A percentile compares a stretch with the other conserved stretches of the same genome.
Evolutionary conservation across 1,284 basidiomycete species (phyloP).

Genomic region (Phellinidium pouzarii): DNA sequence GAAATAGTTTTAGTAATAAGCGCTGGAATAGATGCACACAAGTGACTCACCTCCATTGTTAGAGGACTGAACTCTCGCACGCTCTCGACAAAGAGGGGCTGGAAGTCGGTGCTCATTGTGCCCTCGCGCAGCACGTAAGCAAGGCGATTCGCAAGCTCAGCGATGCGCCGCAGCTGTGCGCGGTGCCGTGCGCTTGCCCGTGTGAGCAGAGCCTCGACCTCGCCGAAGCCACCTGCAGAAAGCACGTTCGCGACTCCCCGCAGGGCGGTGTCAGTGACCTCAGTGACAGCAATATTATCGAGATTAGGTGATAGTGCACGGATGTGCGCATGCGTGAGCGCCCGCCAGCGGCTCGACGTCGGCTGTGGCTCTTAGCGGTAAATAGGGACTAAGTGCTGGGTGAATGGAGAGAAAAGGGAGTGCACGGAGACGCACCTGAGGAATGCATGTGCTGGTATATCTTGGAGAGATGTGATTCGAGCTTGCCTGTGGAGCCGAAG

Average conservation of each 20-base stretch:
- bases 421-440: conserved; percentile 38
- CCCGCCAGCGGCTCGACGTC: conserved; percentile 67
- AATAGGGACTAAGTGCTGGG: not conserved
- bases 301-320: conserved; percentile 60
- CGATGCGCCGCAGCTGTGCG: conserved; percentile 54
- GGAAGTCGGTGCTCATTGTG: conserved; percentile 66
- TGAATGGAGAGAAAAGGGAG: conserved; percentile 15
- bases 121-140: conserved; percentile 59
- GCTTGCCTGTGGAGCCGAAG: conserved; percentile 62
- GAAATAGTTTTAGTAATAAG: not conserved
- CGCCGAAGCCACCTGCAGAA: conserved; percentile 30
- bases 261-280: conserved; percentile 62
- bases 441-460: conserved; percentile 59
- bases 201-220: conserved; percentile 39
- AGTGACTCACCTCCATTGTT: conserved; percentile 37
- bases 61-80: conserved; percentile 42
- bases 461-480: conserved; percentile 57
- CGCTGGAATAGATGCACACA: not conserved
- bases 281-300: conserved; percentile 53
- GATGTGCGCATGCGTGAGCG: conserved; percentile 60
- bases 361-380: conserved; percentile 55
- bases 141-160: conserved; percentile 51
- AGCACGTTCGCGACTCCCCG: conserved; percentile 65
- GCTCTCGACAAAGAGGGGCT: conserved; percentile 52
- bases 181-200: conserved; percentile 45